Base-by-base conservation (phyloP, 495 filamentous ascomycete species). In the Trichoderma gamsii region DNA sequence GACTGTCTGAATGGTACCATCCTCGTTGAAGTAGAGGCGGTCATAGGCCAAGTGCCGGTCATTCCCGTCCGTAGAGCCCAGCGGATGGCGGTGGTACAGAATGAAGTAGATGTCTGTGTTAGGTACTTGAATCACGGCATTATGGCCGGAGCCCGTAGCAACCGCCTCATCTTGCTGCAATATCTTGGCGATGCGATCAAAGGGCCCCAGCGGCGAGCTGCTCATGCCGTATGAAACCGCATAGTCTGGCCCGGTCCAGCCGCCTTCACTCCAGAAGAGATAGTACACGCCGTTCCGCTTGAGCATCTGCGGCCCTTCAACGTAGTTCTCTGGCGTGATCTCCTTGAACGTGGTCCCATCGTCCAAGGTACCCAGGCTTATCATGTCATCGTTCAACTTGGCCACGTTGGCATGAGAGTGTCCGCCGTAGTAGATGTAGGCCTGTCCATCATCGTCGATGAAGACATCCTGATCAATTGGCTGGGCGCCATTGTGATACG, bases 271-370 rank as follows among this genome's bases (percentile, higher is more conserved):
- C 76, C 77, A 84, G 78, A 81, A 81, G 74, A 91, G 91, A 76
- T 92, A 92, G 76, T 91, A 92, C 67, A 74, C 82, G 5, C 81
- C 87, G 3, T 81, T 78, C 71, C 87, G 85, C 74, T 81, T 83
- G 71, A 91, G 88, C 85, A 91, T 84, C 88, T 88, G 91, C 25
- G 89, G 84, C 0, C 89, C 89, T 79, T 92, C 89, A 77, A 92
- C 91, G 81, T 91, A 92, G n/a, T 89, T 79, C 6, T 66, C 89
- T 86, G 76, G 91, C 88, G 74, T 91, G 87, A 78, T 88, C 83
- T 32, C 88, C 85, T 1, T 70, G 64, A 63, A 92, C 73, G 1
- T 79, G 85, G 74, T 85, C 70, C 16, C 88, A 9, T 86, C 4
- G 82, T 83, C 72, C 85, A 81, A 56, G 79, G 79, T 61, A 38